Percentiles rank a stretch among this genome's conserved stretches.
phyloP scores from a whole-genome alignment of 2,329 filamentous ascomycete species.

The Seiridium cupressi region DNA sequence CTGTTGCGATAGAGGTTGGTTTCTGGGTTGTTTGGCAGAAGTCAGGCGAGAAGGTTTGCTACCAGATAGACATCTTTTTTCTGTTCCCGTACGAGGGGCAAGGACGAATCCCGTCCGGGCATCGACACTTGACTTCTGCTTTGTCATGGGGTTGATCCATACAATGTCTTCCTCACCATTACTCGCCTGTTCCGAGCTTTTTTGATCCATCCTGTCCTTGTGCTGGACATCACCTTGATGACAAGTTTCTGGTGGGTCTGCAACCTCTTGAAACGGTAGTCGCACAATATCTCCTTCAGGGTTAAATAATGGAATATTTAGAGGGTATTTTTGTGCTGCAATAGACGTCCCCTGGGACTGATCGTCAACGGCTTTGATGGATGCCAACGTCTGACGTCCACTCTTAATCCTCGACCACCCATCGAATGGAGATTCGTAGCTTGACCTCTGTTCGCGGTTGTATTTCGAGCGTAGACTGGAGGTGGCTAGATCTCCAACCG shows the following conservation, averaged over 20 bases:
- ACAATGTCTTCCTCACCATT: constrained; percentile 36
- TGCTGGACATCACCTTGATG: neutral
- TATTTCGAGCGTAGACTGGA: constrained; percentile 35
- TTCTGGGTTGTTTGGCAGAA: constrained; percentile 14
- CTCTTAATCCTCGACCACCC: constrained; percentile 35
- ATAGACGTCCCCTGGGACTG: no score
- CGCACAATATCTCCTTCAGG: constrained; percentile 39
- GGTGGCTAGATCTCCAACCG: constrained; percentile 22
- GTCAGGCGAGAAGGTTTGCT: constrained; percentile 11
- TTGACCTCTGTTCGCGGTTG: constrained; percentile 29
- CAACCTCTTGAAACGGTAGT: constrained; percentile 41
- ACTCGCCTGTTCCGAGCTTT: constrained; percentile 1
- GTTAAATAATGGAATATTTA: constrained; percentile 29
- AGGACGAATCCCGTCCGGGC: constrained; percentile 51
- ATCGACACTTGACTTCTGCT: constrained; percentile 49
- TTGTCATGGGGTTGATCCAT: constrained; percentile 64
- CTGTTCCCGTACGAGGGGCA: constrained; percentile 18
- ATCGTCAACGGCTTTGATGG: neutral
- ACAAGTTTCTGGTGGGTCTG: constrained; percentile 8
- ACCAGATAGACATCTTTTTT: constrained; percentile 30
- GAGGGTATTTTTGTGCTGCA: neutral
- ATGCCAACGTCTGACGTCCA: constrained; percentile 17
- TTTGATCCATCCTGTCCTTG: neutral
- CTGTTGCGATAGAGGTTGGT: constrained; percentile 11
- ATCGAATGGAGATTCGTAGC: constrained; percentile 31